Conservation (phyloP, 257 asterid species). For the Misopates orontium region DNA sequence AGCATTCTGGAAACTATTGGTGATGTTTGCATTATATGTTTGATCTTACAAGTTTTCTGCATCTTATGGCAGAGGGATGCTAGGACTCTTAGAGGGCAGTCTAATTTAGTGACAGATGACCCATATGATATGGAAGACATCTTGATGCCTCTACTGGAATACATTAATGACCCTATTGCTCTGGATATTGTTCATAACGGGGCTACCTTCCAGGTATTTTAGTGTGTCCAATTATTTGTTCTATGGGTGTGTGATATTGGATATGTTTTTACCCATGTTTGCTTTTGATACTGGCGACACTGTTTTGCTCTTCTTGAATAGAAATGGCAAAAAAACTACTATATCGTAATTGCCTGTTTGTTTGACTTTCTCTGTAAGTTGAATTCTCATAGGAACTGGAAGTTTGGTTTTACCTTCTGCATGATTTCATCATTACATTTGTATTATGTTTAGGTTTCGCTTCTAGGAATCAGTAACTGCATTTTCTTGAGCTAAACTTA, state of each 20-base stretch:
- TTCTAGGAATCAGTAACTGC: not conserved
- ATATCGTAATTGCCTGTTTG: constrained; percentile 2
- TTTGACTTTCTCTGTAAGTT: not conserved
- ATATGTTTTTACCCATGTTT: constrained; percentile 13
- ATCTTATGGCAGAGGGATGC: constrained; percentile 72
- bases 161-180: constrained; percentile 76
- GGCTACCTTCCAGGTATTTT: constrained; percentile 90
- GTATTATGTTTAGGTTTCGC: not conserved
- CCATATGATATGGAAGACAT: constrained; percentile 71
- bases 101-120: constrained; percentile 42
- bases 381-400: not conserved
- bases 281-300: constrained; percentile 19
- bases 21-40: constrained; percentile 1
- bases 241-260: constrained; percentile 8
- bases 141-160: constrained; percentile 82
- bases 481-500: no score
- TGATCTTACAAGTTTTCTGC: constrained; percentile 20
- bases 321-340: constrained; percentile 2
- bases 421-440: not conserved
- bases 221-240: constrained; percentile 13
- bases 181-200: constrained; percentile 88
- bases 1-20: not conserved
- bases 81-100: constrained; percentile 52
- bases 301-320: constrained; percentile 9
- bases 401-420: not conserved